Base-by-base conservation (phyloP, 768 basidiomycete genomes). In the Glaciozyma martinii region DNA sequence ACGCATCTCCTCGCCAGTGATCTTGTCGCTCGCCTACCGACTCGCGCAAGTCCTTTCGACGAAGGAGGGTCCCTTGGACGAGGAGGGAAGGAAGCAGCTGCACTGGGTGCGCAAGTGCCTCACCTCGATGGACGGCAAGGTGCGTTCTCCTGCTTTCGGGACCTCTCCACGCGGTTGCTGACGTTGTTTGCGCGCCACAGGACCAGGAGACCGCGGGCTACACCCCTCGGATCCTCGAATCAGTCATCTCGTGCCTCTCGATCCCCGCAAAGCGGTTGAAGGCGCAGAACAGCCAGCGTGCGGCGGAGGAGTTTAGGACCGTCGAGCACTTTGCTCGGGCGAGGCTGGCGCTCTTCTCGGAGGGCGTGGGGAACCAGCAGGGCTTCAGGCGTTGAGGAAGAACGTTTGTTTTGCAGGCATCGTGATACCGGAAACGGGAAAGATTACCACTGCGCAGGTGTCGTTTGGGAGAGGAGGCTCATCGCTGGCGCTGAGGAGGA, bases 21-120 rank as follows among this genome's bases (percentile, higher is more conserved):
- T 62, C 30, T 44, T 69, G 5, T 63, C 61, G 43, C 56, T 69
- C 47, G 67, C 61, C 52, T 69, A 44, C 61, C 42, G 67, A 29
- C 43, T 69, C 9, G 49, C 52, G 8, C 58, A 69, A 49, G 30
- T 69, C 9, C 16, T 65, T 9, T 55, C 49, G 23, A 16, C 10
- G 1, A 25, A 27, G 30, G 54, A 60, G 3, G 64, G 61, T 0
- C 19, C 37, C 25, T 8, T 62, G n/a, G 59, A 56, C 21, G 47
- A 56, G 5, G 58, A 59, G 27, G 64, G 59, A 13, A 57, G 43
- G 50, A 52, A 19, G n/a, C 43, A 46, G 47, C 43, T 65, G 29
- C 29, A 52, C 13, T 69, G 67, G 67, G 19, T 69, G 0, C 37
- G 57, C 37, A 56, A 61, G 29, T 58, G 61, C 10, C 16, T 69